Evolutionary conservation across 139 green algal species (phyloP), one percentile per base, ranked within the genome.

Genomic region (Tetraselmis chui): DNA sequence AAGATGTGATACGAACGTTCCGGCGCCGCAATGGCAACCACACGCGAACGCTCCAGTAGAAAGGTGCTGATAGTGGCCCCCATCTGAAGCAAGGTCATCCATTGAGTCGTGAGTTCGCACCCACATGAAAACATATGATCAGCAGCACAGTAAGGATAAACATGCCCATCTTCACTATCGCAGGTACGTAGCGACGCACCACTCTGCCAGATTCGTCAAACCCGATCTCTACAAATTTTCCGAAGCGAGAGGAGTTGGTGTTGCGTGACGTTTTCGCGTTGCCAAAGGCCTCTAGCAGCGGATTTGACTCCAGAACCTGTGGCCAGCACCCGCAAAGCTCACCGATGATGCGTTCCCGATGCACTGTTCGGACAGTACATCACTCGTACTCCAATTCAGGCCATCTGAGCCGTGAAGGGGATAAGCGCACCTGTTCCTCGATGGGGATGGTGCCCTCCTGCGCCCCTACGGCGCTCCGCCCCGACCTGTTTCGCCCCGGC

Each of bases 1-100:
- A 99, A 99, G 86, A 97, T 95, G 89, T 99, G 96, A 90, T 95
- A 99, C 2, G 92, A 97, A 67, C 96, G 91, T 92, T 99, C 96
- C 77, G 45, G 45, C 45, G 45, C 45, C 45, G 45, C 88, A 81
- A 96, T 89, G 77, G 80, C 80, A 23, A 95, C 90, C 18, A 97
- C 91, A 0, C 93, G 88, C 0, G 89, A 94, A 26, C 90, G 82
- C 76, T 93, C 90, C 80, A 97, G 86, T 1, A 97, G 86, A 87
- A 97, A 97, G 0, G 93, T 96, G 59, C 80, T 81, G 87, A 94
- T 94, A 83, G 79, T 58, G 25, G 91, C 91, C 2, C 90, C 90
- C 1, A 76, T 67, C 45, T 67, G 45, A n/a, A n/a, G n/a, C n/a
- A n/a, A n/a, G n/a, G n/a, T n/a, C n/a, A n/a, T n/a, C n/a, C n/a